Conservation (phyloP, 176 grass and related monocot species). For the Saccharum spontaneum region DNA sequence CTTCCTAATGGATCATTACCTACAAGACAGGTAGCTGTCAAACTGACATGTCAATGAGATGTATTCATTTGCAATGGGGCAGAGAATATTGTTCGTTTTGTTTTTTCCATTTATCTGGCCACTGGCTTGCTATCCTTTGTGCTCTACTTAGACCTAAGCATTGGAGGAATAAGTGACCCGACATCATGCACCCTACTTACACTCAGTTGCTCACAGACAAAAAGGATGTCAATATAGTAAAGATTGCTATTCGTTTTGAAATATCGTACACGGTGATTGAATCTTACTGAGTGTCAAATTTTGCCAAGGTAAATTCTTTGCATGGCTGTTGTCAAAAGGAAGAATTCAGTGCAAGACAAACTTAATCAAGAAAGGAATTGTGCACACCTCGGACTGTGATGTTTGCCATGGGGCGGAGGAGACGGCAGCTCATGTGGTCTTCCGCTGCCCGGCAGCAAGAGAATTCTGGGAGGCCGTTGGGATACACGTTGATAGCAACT, state of each 20-base stretch:
- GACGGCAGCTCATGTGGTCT: too few species aligned
- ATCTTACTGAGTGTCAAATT: neutral
- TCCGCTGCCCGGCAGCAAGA: too few species aligned
- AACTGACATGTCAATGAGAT: neutral
- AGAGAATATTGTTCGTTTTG: neutral
- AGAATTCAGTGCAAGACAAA: too few species aligned
- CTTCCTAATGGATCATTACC: neutral
- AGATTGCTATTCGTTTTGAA: slow-evolving; percentile 7
- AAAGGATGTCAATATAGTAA: neutral
- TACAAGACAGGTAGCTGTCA: neutral
- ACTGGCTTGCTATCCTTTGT: neutral
- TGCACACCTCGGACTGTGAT: too few species aligned
- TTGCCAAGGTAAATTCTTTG: too few species aligned
- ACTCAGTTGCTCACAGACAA: neutral
- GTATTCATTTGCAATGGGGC: neutral
- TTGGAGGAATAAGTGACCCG: neutral
- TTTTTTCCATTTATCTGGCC: neutral
- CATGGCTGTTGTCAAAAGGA: too few species aligned
- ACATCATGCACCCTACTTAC: neutral
- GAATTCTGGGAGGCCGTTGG: too few species aligned
- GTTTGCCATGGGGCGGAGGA: too few species aligned
- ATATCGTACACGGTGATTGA: neutral
- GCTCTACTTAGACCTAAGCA: neutral
- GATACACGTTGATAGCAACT: too few species aligned
- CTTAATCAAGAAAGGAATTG: too few species aligned